Conservation (phyloP, 2,329 filamentous ascomycete species). For the Aureobasidium sp. region DNA sequence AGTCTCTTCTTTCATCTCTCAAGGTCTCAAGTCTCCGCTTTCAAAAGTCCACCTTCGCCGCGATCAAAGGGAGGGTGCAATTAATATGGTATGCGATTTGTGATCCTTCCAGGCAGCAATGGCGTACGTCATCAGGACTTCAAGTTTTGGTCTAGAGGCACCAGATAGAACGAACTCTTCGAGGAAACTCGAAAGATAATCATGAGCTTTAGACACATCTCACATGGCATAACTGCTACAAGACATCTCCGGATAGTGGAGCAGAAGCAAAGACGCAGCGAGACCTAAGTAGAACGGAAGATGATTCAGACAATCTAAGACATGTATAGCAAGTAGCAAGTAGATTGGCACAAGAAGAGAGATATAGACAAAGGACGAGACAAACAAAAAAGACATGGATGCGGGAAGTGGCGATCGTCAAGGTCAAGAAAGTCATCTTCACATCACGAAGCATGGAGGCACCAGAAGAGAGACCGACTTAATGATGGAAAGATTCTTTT, state of each 20-base stretch:
- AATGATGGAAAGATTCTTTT: constrained; percentile 6
- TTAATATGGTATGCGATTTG: background rate
- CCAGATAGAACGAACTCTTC: background rate
- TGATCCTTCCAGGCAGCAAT: background rate
- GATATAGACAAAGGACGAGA: background rate
- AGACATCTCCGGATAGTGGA: background rate
- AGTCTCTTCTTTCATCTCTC: background rate
- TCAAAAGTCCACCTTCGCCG: background rate
- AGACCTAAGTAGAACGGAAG: background rate
- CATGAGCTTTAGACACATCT: background rate
- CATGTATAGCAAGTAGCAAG: background rate
- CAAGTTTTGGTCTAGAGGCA: background rate
- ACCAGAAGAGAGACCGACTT: background rate
- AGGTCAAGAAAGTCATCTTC: background rate
- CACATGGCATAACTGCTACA: background rate
- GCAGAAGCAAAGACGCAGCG: background rate
- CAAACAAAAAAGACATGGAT: background rate
- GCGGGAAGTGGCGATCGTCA: background rate
- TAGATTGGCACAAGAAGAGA: no score
- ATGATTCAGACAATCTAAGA: background rate
- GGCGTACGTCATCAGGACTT: background rate
- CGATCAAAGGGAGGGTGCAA: background rate
- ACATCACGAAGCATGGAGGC: background rate
- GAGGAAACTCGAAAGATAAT: background rate
- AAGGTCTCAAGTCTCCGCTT: background rate